phyloP scores from a whole-genome alignment of 2,329 filamentous ascomycete species.

The Diplodia seriata region DNA sequence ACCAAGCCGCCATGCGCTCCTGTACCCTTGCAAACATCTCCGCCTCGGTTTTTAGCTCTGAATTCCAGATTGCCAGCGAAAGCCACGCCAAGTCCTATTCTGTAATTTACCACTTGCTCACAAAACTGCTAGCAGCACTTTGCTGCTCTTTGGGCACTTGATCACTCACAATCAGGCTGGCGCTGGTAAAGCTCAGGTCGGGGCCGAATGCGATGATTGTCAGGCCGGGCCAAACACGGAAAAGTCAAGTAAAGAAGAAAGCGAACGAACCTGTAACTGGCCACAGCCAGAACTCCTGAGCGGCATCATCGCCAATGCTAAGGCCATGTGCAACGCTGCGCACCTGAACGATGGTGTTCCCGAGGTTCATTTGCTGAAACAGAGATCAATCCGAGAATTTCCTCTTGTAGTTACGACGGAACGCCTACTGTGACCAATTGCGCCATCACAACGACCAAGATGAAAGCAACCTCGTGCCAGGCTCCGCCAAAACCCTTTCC shows the following conservation, averaged over 20 bases:
- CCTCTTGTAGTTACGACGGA: not conserved
- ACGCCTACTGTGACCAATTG: conserved; percentile 16
- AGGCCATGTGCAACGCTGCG: conserved; percentile 13
- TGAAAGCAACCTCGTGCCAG: conserved; percentile 23
- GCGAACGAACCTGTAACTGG: conserved; percentile 14
- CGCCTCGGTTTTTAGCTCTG: no score
- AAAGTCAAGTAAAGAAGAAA: not conserved
- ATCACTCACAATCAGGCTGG: no score
- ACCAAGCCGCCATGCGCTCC: no score
- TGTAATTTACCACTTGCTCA: no score
- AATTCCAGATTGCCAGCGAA: no score
- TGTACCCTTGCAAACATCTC: no score
- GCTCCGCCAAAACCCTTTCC: not conserved
- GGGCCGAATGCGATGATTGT: not conserved
- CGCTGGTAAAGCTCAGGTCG: no score
- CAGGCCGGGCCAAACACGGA: not conserved
- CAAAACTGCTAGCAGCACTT: no score
- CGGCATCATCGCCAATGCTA: not conserved
- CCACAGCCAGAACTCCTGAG: conserved; percentile 17
- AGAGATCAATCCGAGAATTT: not conserved
- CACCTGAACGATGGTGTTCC: conserved; percentile 22
- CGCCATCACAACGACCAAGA: conserved; percentile 18
- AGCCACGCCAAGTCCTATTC: no score
- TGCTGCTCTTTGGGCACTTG: no score
- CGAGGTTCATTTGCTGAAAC: conserved; percentile 27